phyloP scores from a whole-genome alignment of 2,329 filamentous ascomycete genomes.

The Phyllosticta citrichinensis region DNA sequence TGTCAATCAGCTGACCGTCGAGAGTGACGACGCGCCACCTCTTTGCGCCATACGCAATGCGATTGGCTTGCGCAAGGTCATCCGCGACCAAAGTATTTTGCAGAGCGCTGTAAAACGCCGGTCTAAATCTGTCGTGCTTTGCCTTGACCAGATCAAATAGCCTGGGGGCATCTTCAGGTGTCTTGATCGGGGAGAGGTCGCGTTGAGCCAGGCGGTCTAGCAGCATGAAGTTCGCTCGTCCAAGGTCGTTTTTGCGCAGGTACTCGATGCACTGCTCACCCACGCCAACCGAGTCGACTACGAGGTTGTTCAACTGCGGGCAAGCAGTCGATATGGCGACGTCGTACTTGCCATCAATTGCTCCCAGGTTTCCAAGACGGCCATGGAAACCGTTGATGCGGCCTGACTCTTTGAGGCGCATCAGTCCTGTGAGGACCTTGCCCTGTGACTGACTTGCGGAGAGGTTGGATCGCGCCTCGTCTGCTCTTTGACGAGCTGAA shows the following conservation, averaged over 20 bases:
- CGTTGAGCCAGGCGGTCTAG: conserved; percentile 75
- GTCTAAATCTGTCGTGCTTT: conserved; percentile 75
- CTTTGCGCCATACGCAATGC: conserved; percentile 88
- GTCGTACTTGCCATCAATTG: conserved; percentile 89
- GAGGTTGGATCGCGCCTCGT: conserved; percentile 85
- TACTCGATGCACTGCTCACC: conserved; percentile 98
- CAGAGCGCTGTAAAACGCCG: conserved; percentile 91
- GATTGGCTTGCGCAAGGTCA: conserved; percentile 90
- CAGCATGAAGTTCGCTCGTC: conserved; percentile 93
- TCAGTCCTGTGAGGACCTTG: conserved; percentile 81
- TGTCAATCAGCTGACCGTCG: conserved; percentile 91
- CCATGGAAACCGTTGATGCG: conserved; percentile 97
- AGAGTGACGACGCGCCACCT: conserved; percentile 95
- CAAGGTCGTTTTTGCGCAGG: conserved; percentile 91
- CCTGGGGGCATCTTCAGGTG: conserved; percentile 83
- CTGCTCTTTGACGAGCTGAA: conserved; percentile 83
- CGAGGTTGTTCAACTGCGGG: conserved; percentile 83
- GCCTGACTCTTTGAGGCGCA: conserved; percentile 91
- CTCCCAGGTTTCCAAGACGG: conserved; percentile 83
- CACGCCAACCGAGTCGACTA: conserved; percentile 90
- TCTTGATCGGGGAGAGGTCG: conserved; percentile 70
- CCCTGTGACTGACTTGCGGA: conserved; percentile 86
- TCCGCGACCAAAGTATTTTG: conserved; percentile 91
- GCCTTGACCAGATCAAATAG: conserved; percentile 87
- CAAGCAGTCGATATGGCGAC: conserved; percentile 98